A percentile compares a stretch with the other conserved stretches of the same genome.
Conservation (phyloP, 768 basidiomycete genomes). For the Xanthoconium purpureum region DNA sequence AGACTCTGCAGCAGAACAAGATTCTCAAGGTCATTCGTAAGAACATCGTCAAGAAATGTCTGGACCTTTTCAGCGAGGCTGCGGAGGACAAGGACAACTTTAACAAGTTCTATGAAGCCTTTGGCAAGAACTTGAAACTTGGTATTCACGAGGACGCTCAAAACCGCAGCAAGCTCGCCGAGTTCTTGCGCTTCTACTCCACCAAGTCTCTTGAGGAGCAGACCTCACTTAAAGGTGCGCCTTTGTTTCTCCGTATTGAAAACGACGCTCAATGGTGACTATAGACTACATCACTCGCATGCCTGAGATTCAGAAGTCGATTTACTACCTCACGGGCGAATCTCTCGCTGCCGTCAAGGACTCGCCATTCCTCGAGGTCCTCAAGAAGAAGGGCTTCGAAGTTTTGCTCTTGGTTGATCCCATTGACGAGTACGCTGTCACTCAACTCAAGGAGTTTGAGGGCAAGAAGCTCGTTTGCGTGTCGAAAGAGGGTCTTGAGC, state of each 20-base stretch:
- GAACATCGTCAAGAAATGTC: conserved; percentile 97
- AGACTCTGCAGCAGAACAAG: conserved; percentile 99
- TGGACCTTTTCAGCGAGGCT: conserved; percentile 94
- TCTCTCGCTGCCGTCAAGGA: conserved; percentile 86
- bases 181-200: conserved; percentile 97
- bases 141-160: conserved; percentile 99
- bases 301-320: conserved; percentile 97
- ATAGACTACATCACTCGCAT: conserved; percentile 98
- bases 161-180: conserved; percentile 98
- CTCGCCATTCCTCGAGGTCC: conserved; percentile 98
- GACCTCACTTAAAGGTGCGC: conserved; percentile 87
- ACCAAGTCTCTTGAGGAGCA: conserved; percentile 91
- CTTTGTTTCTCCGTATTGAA: neutral
- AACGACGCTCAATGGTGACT: neutral
- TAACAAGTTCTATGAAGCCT: conserved; percentile 94
- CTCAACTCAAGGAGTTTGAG: conserved; percentile 98
- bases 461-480: conserved; percentile 97
- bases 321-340: conserved; percentile 99
- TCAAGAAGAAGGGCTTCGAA: conserved; percentile 99
- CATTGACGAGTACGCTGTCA: conserved; percentile 98
- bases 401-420: conserved; percentile 97
- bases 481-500: conserved; percentile 98
- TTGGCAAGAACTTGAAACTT: conserved; percentile 99
- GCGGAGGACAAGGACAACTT: conserved; percentile 99
- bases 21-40: conserved; percentile 99